Evolutionary conservation across 1,284 basidiomycete genomes (phyloP), one percentile per base, ranked within the genome.

Genomic region (Moniliophthora roreri): DNA sequence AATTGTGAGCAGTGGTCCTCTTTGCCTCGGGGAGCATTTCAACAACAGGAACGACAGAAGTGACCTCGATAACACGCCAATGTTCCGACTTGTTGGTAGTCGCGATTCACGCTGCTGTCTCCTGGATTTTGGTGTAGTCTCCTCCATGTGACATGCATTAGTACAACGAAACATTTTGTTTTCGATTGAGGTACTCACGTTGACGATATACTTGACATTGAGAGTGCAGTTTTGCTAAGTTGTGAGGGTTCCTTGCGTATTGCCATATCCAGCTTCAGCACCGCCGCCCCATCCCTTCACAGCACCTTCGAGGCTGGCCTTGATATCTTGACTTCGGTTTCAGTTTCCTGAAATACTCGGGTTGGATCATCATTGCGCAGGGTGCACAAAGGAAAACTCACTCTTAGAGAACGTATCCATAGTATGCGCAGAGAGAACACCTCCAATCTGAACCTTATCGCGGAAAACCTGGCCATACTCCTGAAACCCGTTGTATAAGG

Each of bases 31-130:
- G 49, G 20, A 51, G 49, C 49, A 51, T 51, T 8, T 51, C 49
- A 9, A 21, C 23, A 18, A 51, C 38, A 24, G 49, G 38, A 51
- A 51, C 49, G 24, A 44, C 49, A 9, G 16, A 20, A 28, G 49
- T 32, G 23, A 51, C 49, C 42, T 51, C 49, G 9, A 51, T 51
- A n/a, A 28, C 38, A n/a, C 49, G 37, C 49, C 49, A 51, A 28
- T 42, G 35, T 38, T 51, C 40, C 15, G 49, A 44, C 38, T 44
- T 21, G 28, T 51, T 37, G 20, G 49, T 51, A 10, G 49, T 45
- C 9, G 38, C 49, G 20, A 51, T 51, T 37, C 49, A 51, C 11
- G 24, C 47, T 18, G 7, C 47, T 6, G 47, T 48, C 4, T 48
- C 23, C 47, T 48, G 47, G 16, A 48, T 48, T 32, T 48, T 48